A percentile compares a stretch with the other conserved stretches of the same genome.
Evolutionary conservation across 2,329 filamentous ascomycete genomes (phyloP).

Genomic region (Pyrenophora teres): DNA sequence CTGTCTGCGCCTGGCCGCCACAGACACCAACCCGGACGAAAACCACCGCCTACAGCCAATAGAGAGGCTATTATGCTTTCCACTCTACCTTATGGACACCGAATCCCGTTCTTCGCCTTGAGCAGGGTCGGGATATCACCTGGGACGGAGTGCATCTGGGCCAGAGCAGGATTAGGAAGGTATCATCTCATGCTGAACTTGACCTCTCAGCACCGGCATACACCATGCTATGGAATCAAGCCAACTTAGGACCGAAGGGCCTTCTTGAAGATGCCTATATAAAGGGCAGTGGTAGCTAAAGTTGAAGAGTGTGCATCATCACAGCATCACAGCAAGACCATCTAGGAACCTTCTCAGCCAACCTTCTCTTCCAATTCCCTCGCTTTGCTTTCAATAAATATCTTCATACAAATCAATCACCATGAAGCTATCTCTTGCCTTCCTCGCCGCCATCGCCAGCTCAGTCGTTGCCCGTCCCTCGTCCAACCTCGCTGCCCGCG

Average conservation of each 20-base stretch:
- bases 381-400: not conserved
- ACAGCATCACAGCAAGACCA: not conserved
- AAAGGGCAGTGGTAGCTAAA: not conserved
- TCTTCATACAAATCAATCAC: not conserved
- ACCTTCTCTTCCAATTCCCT: not conserved
- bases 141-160: too few species aligned
- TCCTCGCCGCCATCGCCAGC: slow-evolving; percentile 18
- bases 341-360: not conserved
- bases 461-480: slow-evolving; percentile 20
- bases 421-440: slow-evolving; percentile 22
- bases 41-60: too few species aligned
- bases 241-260: too few species aligned
- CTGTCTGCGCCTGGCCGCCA: too few species aligned
- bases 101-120: not conserved
- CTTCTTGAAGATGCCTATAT: not conserved
- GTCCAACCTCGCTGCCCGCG: slow-evolving; percentile 19
- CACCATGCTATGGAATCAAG: not conserved
- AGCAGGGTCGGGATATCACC: too few species aligned
- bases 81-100: not conserved
- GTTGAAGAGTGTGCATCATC: too few species aligned
- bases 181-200: not conserved
- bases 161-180: slow-evolving; percentile 1
- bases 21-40: too few species aligned
- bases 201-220: not conserved
- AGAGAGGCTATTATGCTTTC: too few species aligned